phyloP scores from a whole-genome alignment of 2,329 filamentous ascomycete species.

The Phoma sp. region DNA sequence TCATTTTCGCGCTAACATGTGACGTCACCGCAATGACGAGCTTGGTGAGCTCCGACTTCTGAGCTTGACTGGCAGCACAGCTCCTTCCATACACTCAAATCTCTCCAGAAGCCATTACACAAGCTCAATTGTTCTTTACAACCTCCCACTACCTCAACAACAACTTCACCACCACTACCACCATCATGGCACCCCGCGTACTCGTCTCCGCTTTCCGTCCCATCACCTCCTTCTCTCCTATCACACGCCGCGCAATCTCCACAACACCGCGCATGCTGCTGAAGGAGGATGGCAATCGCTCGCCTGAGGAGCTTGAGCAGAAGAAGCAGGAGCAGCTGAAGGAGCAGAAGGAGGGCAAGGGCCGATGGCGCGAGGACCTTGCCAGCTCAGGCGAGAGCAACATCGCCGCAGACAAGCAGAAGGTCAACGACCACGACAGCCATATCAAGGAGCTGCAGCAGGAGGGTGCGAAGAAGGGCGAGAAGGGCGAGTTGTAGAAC shows the following conservation, averaged over 20 bases:
- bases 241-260: constrained; percentile 37
- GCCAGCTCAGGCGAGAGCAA: constrained; percentile 50
- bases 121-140: not conserved
- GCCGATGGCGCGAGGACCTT: constrained; percentile 53
- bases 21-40: constrained; percentile 16
- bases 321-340: constrained; percentile 54
- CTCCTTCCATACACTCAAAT: not conserved
- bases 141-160: not conserved
- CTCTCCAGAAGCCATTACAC: not conserved
- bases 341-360: constrained; percentile 52
- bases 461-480: constrained; percentile 50
- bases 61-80: not conserved
- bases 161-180: not conserved
- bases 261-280: constrained; percentile 40
- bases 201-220: constrained; percentile 23
- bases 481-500: constrained; percentile 44
- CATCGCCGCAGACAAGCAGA: constrained; percentile 52
- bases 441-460: constrained; percentile 55
- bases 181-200: constrained; percentile 24
- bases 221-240: constrained; percentile 8
- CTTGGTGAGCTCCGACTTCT: not conserved
- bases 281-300: constrained; percentile 51
- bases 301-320: constrained; percentile 50
- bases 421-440: constrained; percentile 51
- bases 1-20: not conserved